A percentile compares a stretch with the other conserved stretches of the same genome.
Evolutionary conservation across 2,329 filamentous ascomycete genomes (phyloP).

Genomic region (Helotiales sp.): DNA sequence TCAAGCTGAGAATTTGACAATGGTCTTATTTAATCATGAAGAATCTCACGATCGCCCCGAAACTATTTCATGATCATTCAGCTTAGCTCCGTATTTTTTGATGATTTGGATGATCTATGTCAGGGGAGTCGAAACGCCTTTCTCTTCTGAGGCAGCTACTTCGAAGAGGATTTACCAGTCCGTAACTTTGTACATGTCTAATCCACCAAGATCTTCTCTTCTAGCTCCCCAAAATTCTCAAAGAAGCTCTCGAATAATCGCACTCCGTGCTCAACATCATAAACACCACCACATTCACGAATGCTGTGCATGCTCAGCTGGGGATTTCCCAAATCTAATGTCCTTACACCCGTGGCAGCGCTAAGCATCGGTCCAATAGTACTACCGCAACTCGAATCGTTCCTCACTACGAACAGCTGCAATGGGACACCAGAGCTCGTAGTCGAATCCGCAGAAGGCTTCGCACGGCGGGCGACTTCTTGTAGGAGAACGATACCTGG

Average conservation of each 20-base stretch:
- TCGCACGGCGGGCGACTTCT: slow-evolving; percentile 73
- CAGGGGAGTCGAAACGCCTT: not conserved
- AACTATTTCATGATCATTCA: too few species aligned
- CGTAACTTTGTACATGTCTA: slow-evolving; percentile 48
- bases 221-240: slow-evolving; percentile 79
- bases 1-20: too few species aligned
- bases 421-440: slow-evolving; percentile 77
- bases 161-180: too few species aligned
- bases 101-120: too few species aligned
- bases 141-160: too few species aligned
- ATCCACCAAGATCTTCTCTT: slow-evolving; percentile 84
- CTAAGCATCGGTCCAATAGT: slow-evolving; percentile 98
- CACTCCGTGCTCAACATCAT: slow-evolving; percentile 86
- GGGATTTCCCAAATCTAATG: slow-evolving; percentile 53
- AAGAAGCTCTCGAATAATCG: slow-evolving; percentile 89
- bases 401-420: slow-evolving; percentile 94
- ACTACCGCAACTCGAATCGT: slow-evolving; percentile 92
- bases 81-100: too few species aligned
- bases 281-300: slow-evolving; percentile 85
- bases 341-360: slow-evolving; percentile 83
- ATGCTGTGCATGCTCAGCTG: slow-evolving; percentile 98
- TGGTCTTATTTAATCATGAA: too few species aligned
- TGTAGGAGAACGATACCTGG: slow-evolving; percentile 92
- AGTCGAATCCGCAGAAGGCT: slow-evolving; percentile 50
- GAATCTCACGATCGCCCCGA: too few species aligned